These are phyloP conservation scores for Colletotrichum sp. DNA, from an alignment of 2,329 filamentous ascomycete species.

Conservation along the genomic window DNA sequence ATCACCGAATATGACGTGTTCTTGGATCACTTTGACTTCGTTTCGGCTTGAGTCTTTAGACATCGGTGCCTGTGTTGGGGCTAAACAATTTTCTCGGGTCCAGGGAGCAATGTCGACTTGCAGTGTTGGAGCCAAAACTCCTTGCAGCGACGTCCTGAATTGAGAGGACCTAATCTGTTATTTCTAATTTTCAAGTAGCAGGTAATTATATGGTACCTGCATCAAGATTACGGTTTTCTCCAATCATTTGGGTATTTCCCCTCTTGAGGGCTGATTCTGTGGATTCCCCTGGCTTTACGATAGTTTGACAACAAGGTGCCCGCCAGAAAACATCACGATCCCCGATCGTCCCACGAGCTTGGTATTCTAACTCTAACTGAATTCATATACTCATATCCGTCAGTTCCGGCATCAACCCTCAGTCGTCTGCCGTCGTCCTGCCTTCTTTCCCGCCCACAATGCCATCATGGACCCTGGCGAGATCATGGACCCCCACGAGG, in stretches of 20 bases:
- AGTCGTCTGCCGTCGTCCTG: neutral
- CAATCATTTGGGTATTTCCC: neutral
- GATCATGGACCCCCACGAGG: neutral
- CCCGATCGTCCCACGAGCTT: neutral
- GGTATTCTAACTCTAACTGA: neutral
- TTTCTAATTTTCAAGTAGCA: neutral
- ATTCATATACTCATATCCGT: neutral
- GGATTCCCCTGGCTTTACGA: neutral
- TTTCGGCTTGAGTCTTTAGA: neutral
- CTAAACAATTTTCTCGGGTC: neutral
- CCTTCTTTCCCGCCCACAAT: neutral
- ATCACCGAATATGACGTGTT: neutral
- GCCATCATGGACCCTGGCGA: neutral
- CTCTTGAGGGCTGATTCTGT: neutral
- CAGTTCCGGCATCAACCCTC: no score
- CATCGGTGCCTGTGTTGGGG: neutral
- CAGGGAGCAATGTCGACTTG: neutral
- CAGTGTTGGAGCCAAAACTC: neutral
- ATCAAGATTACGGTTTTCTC: neutral
- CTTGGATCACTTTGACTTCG: neutral
- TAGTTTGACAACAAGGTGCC: neutral
- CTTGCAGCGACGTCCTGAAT: neutral
- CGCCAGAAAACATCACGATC: neutral
- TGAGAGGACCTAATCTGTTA: accelerated
- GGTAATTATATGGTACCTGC: neutral